A percentile compares a stretch with the other conserved stretches of the same genome.
Conservation (phyloP, 2,329 filamentous ascomycete species). For the Fusarium clavum region DNA sequence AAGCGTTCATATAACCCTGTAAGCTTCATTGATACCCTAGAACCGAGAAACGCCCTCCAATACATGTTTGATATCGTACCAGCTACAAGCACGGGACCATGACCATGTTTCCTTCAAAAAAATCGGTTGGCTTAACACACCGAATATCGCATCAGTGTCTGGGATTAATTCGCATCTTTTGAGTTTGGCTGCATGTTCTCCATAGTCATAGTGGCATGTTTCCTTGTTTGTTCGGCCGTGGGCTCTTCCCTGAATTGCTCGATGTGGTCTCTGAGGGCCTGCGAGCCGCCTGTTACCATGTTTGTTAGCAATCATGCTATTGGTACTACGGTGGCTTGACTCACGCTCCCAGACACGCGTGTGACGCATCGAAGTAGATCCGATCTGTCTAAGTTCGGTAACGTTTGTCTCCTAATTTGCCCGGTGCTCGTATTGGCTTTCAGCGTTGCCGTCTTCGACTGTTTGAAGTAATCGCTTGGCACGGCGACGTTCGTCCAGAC, state of each 20-base stretch:
- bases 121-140: neutral
- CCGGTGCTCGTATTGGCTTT: neutral
- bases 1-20: neutral
- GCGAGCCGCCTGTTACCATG: neutral
- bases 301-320: conserved; percentile 1
- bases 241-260: neutral
- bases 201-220: neutral
- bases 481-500: conserved; percentile 25
- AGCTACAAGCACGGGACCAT: neutral
- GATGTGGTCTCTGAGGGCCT: neutral
- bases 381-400: neutral
- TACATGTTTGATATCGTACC: conserved; percentile 4
- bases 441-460: conserved; percentile 27
- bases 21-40: neutral
- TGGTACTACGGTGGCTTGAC: neutral
- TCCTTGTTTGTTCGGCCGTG: neutral
- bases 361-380: neutral
- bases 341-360: conserved; percentile 5
- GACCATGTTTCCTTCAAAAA: neutral
- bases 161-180: conserved; percentile 3
- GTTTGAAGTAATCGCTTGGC: conserved; percentile 6
- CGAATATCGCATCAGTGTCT: neutral
- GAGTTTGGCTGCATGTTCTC: neutral
- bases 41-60: neutral
- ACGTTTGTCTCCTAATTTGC: neutral